A percentile compares a stretch with the other conserved stretches of the same genome.
Conservation (phyloP, 306 rosid species). For the cucumber (Cucumis sativus) region DNA sequence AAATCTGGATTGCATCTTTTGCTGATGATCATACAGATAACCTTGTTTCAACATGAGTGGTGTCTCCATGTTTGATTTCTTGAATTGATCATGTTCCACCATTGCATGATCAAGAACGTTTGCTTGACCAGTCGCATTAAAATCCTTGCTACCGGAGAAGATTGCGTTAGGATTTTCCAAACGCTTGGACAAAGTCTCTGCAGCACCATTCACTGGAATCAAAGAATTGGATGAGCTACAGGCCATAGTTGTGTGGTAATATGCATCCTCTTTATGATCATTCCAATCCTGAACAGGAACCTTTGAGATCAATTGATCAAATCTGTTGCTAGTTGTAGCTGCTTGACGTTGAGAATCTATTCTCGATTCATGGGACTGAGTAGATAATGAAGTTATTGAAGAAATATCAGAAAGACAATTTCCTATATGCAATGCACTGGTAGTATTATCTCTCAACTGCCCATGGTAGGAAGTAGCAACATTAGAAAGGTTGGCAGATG, state of each 20-base stretch:
- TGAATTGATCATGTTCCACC: constrained; percentile 32
- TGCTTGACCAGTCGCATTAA: constrained; percentile 8
- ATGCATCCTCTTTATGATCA: constrained; percentile 34
- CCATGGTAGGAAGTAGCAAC: constrained; percentile 22
- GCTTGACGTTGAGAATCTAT: constrained; percentile 31
- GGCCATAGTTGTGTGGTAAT: constrained; percentile 30
- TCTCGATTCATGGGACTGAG: constrained; percentile 30
- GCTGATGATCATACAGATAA: constrained; percentile 34
- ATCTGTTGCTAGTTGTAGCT: constrained; percentile 17
- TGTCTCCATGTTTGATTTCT: constrained; percentile 22
- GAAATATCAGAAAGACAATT: constrained; percentile 28
- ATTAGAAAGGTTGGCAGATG: constrained; percentile 27
- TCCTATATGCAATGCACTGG: constrained; percentile 31
- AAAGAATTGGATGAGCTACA: constrained; percentile 36
- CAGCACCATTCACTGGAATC: constrained; percentile 33
- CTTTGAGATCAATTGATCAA: constrained; percentile 24
- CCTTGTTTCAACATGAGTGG: constrained; percentile 29
- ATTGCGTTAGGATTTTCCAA: constrained; percentile 19
- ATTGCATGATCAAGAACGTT: constrained; percentile 29
- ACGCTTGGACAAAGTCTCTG: constrained; percentile 28
- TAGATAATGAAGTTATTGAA: constrained; percentile 28
- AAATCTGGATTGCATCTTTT: constrained; percentile 29
- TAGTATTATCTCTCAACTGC: constrained; percentile 19
- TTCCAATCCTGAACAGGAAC: constrained; percentile 51
- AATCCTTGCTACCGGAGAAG: constrained; percentile 33